Percentiles rank a stretch among this genome's conserved stretches.
These are phyloP conservation scores for Ochromonas danica DNA, from an alignment of 108 stramenopile genomes.

Conservation along the genomic window DNA sequence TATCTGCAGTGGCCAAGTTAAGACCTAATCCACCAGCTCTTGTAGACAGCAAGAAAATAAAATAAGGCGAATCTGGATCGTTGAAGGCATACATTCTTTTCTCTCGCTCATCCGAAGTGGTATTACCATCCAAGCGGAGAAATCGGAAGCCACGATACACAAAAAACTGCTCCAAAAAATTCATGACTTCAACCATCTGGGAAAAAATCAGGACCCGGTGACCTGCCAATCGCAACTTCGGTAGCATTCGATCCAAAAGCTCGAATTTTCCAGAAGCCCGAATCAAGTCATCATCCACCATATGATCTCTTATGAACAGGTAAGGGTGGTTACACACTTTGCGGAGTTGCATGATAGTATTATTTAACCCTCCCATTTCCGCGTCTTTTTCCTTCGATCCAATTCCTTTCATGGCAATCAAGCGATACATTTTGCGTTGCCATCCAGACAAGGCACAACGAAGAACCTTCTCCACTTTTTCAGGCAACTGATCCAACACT, in stretches of 20 bases:
- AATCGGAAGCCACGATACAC: conserved; percentile 75
- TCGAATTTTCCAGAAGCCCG: conserved; percentile 40
- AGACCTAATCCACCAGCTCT: conserved; percentile 95
- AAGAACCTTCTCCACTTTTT: conserved; percentile 91
- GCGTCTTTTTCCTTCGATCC: conserved; percentile 56
- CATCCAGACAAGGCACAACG: conserved; percentile 85
- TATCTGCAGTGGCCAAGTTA: conserved; percentile 95
- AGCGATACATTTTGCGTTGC: conserved; percentile 93
- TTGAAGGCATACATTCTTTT: conserved; percentile 90
- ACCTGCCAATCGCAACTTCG: conserved; percentile 59
- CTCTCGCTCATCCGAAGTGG: conserved; percentile 85
- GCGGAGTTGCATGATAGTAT: conserved; percentile 93
- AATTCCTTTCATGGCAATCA: conserved; percentile 82
- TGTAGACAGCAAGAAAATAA: conserved; percentile 92
- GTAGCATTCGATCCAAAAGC: conserved; percentile 57
- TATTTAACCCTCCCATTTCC: conserved; percentile 71
- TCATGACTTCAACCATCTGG: conserved; percentile 65
- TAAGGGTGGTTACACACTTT: conserved; percentile 99
- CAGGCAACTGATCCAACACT: conserved; percentile 87
- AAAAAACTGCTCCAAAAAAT: conserved; percentile 64
- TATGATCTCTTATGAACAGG: conserved; percentile 95
- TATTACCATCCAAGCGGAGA: conserved; percentile 95
- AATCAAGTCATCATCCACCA: conserved; percentile 87
- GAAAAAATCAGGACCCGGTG: conserved; percentile 64
- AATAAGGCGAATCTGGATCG: conserved; percentile 78